Evolutionary conservation across 345 rosid genomes (phyloP).

Genomic region (Adansonia digitata): DNA sequence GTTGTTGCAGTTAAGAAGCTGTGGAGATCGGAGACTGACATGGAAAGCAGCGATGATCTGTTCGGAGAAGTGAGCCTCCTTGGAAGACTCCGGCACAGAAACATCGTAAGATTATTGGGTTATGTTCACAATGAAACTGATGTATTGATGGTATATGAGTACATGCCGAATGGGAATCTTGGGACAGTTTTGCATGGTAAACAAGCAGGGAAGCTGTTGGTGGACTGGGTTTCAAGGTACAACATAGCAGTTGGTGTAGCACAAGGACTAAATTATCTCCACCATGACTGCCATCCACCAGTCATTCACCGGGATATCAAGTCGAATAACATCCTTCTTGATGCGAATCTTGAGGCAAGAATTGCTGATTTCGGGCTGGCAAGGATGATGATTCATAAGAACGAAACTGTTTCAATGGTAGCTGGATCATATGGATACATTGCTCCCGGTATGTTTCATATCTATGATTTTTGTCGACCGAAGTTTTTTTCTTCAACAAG

Average conservation of each 20-base stretch:
- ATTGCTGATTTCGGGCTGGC: conserved; percentile 94
- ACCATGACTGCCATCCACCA: conserved; percentile 75
- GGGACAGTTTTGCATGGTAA: conserved; percentile 73
- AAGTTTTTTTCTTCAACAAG: background rate
- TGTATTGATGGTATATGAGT: conserved; percentile 71
- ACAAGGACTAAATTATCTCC: conserved; percentile 80
- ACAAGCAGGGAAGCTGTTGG: conserved; percentile 52
- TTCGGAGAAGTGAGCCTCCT: conserved; percentile 69
- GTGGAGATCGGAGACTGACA: conserved; percentile 59
- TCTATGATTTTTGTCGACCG: background rate
- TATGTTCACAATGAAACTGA: conserved; percentile 78
- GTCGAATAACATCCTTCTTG: conserved; percentile 80
- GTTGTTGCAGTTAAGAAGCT: conserved; percentile 85
- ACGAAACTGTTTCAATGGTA: conserved; percentile 84
- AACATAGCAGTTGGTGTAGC: conserved; percentile 85
- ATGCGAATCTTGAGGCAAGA: conserved; percentile 62
- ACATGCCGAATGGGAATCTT: conserved; percentile 83
- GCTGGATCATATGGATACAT: conserved; percentile 93
- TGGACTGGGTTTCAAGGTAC: conserved; percentile 89
- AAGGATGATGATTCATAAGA: conserved; percentile 74
- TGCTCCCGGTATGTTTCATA: conserved; percentile 56
- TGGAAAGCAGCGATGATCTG: conserved; percentile 60
- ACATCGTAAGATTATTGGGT: conserved; percentile 72
- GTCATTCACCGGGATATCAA: conserved; percentile 92
- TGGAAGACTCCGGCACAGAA: conserved; percentile 75